Evolutionary conservation across 2,329 filamentous ascomycete species (phyloP).

Genomic region (Cucurbitaria berberidis): DNA sequence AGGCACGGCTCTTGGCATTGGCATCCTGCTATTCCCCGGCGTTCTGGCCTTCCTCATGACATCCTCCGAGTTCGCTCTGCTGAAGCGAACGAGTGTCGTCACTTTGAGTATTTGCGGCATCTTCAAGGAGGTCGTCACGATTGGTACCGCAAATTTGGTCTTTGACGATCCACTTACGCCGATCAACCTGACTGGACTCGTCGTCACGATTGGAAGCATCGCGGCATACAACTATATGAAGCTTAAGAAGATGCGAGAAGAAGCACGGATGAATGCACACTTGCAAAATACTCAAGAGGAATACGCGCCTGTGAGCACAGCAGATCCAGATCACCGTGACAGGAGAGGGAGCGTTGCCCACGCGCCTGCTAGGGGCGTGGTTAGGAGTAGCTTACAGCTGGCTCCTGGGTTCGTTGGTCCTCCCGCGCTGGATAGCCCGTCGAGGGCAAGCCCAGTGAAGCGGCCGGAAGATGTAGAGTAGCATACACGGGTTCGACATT

Average conservation of each 20-base stretch:
- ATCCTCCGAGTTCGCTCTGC: constrained; percentile 89
- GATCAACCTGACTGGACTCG: constrained; percentile 83
- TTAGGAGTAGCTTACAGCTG: constrained; percentile 48
- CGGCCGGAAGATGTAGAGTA: constrained; percentile 55
- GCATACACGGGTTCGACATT: constrained; percentile 3
- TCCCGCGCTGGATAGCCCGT: constrained; percentile 31
- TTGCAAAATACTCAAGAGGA: constrained; percentile 45
- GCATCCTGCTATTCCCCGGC: constrained; percentile 87
- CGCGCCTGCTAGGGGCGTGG: constrained; percentile 33
- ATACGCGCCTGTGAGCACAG: constrained; percentile 45
- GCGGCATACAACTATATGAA: constrained; percentile 94
- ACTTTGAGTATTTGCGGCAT: constrained; percentile 96
- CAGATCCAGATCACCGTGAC: constrained; percentile 36
- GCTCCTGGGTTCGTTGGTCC: constrained; percentile 30
- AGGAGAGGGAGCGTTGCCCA: constrained; percentile 22
- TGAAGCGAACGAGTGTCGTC: constrained; percentile 94
- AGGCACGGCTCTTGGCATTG: constrained; percentile 69
- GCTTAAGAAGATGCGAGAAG: constrained; percentile 82
- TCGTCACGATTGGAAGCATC: constrained; percentile 90
- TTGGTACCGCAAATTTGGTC: constrained; percentile 82
- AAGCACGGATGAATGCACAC: constrained; percentile 64
- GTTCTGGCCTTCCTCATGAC: constrained; percentile 96
- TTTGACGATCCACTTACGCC: constrained; percentile 88
- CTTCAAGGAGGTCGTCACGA: constrained; percentile 98
- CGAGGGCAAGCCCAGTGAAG: constrained; percentile 51